Conservation (phyloP, 495 filamentous ascomycete genomes). For the Neurospora discreta region DNA sequence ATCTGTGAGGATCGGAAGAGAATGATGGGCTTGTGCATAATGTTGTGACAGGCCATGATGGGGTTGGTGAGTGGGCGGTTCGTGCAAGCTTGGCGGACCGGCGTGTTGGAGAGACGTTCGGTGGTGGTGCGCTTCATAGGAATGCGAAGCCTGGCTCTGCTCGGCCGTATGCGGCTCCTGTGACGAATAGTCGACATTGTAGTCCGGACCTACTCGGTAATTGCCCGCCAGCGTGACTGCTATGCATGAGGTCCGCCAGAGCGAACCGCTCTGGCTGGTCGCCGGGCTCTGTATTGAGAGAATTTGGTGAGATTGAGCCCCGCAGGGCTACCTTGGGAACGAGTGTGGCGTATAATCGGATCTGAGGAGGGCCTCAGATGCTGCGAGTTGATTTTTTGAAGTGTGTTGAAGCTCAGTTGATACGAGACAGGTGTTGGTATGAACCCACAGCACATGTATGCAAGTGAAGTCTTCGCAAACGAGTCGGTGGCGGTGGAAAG, state of each 20-base stretch:
- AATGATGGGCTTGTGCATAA: conserved; percentile 37
- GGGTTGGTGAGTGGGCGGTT: conserved; percentile 30
- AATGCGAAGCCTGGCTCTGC: conserved; percentile 39
- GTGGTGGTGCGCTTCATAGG: conserved; percentile 42
- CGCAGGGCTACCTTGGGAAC: conserved; percentile 29
- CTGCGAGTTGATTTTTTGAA: conserved; percentile 1
- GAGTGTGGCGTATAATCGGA: conserved; percentile 4
- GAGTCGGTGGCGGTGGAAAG: conserved; percentile 17
- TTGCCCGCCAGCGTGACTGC: conserved; percentile 56
- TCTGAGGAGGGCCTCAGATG: conserved; percentile 3
- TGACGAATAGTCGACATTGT: conserved; percentile 53
- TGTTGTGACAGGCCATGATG: conserved; percentile 41
- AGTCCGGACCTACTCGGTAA: conserved; percentile 47
- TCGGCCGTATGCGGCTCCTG: conserved; percentile 48
- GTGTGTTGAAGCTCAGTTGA: conserved; percentile 1
- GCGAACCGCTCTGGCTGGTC: conserved; percentile 58
- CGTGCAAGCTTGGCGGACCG: conserved; percentile 29
- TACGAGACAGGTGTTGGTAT: conserved; percentile 12
- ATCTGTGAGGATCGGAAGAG: conserved; percentile 39
- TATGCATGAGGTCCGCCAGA: conserved; percentile 64
- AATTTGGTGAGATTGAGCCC: conserved; percentile 38
- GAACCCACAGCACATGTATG: conserved; percentile 28
- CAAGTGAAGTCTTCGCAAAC: conserved; percentile 10
- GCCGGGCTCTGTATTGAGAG: conserved; percentile 44
- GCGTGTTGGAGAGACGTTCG: conserved; percentile 37